Percentiles rank a stretch among this genome's conserved stretches.
Evolutionary conservation across 352 stramenopile species (phyloP).

Genomic region (Phytopythium mirpurense): DNA sequence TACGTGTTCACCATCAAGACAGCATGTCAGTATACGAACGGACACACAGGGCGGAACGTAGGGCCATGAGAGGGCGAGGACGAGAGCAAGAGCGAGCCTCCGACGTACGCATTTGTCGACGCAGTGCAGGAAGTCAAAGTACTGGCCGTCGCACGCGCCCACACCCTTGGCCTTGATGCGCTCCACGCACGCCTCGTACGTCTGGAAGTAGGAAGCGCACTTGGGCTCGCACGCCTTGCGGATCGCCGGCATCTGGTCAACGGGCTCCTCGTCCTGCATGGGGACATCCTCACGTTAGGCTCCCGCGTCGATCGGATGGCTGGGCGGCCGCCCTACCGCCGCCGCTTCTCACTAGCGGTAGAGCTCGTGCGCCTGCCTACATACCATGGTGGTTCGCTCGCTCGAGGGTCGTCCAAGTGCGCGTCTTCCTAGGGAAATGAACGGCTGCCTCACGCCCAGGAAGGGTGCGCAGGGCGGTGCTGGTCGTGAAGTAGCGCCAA

Average conservation of each 20-base stretch:
- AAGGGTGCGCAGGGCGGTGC: too few relatives aligned
- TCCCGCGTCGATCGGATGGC: too few relatives aligned
- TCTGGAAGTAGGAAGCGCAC: conserved; percentile 79
- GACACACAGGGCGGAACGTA: too few relatives aligned
- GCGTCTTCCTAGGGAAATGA: conserved; percentile 27
- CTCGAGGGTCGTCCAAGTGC: conserved; percentile 5
- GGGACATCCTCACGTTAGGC: too few relatives aligned
- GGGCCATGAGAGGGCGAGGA: not conserved
- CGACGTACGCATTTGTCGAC: conserved; percentile 92
- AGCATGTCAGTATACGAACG: too few relatives aligned
- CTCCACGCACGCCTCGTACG: conserved; percentile 90
- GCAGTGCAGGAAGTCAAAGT: conserved; percentile 95
- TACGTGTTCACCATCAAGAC: too few relatives aligned
- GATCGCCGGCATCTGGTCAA: conserved; percentile 92
- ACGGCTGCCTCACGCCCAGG: conserved; percentile 20
- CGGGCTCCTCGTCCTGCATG: conserved; percentile 79
- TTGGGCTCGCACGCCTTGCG: conserved; percentile 90
- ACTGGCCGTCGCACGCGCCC: conserved; percentile 92
- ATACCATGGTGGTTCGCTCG: conserved; percentile 12
- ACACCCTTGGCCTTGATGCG: conserved; percentile 90
- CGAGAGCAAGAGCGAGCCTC: too few relatives aligned
- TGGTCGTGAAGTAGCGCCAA: conserved; percentile 8
- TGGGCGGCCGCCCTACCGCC: too few relatives aligned
- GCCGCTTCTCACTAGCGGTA: too few relatives aligned
- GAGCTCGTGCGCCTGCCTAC: too few relatives aligned